phyloP scores from a whole-genome alignment of 1,284 basidiomycete species.

The Xerocomus nothofagi region DNA sequence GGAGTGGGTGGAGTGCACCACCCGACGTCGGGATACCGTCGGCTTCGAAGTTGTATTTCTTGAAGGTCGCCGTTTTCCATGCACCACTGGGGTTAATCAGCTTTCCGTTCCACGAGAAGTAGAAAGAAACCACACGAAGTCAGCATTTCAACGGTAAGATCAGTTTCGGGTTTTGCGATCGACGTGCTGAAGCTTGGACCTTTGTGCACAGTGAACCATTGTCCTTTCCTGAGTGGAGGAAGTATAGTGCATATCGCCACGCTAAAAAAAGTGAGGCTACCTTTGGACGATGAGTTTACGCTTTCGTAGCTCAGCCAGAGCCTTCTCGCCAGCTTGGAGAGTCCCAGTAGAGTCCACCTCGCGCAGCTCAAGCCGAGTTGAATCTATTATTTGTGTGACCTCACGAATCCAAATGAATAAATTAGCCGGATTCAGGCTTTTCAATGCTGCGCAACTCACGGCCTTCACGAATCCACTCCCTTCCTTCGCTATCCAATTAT shows the following conservation, averaged over 20 bases:
- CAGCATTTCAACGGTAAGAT: constrained; percentile 95
- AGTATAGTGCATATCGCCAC: neutral
- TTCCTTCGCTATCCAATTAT: constrained; percentile 94
- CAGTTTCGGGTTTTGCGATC: constrained; percentile 96
- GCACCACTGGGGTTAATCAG: constrained; percentile 57
- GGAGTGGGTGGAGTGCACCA: constrained; percentile 92
- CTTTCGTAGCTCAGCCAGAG: constrained; percentile 85
- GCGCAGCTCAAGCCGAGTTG: constrained; percentile 73
- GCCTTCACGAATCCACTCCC: constrained; percentile 85
- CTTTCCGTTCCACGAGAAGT: neutral
- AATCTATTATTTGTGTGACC: constrained; percentile 68
- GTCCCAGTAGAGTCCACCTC: constrained; percentile 76
- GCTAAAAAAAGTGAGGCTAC: constrained; percentile 38
- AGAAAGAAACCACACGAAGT: constrained; percentile 61
- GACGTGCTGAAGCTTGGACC: constrained; percentile 89
- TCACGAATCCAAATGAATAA: constrained; percentile 30
- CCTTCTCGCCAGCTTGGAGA: constrained; percentile 72
- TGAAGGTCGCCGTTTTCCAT: constrained; percentile 92
- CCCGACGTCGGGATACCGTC: constrained; percentile 87
- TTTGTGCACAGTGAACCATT: constrained; percentile 92
- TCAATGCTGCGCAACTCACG: constrained; percentile 47
- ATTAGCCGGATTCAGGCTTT: neutral
- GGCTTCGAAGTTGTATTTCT: constrained; percentile 99
- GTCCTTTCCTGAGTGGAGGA: constrained; percentile 71
- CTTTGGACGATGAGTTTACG: constrained; percentile 82